Conservation (phyloP, 257 asterid genomes). For the Solanum bukasovii region DNA sequence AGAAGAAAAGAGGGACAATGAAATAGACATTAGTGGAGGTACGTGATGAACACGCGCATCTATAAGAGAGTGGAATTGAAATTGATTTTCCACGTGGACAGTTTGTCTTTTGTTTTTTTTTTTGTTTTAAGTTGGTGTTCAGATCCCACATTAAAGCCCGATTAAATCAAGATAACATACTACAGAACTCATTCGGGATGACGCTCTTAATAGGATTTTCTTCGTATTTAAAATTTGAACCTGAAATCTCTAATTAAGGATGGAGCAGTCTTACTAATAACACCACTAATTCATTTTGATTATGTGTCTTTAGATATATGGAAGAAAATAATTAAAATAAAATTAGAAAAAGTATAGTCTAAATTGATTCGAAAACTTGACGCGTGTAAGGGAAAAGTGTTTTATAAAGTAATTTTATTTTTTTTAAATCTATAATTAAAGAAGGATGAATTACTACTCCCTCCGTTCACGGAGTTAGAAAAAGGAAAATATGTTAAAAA, state of each 20-base stretch:
- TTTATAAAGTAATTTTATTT: no score
- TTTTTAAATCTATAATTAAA: neutral
- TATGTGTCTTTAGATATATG: neutral
- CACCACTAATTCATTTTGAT: neutral
- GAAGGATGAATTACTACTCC: neutral
- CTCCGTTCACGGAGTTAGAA: neutral
- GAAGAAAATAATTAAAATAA: no score
- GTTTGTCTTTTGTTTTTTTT: neutral
- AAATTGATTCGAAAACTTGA: neutral
- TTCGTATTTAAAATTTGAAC: no score
- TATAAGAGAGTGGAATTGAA: neutral
- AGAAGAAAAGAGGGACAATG: neutral
- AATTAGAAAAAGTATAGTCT: neutral
- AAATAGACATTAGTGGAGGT: neutral
- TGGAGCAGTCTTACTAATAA: no score
- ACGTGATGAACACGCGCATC: neutral
- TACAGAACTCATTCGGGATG: fast-evolving
- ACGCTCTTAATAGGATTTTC: no score
- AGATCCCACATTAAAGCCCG: fast-evolving
- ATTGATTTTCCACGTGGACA: neutral
- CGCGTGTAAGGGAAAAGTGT: neutral
- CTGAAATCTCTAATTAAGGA: no score
- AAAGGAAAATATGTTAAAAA: no score
- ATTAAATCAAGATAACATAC: no score
- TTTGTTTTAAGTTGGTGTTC: no score